phyloP scores from a whole-genome alignment of 306 rosid genomes.

The Cucumis melo region DNA sequence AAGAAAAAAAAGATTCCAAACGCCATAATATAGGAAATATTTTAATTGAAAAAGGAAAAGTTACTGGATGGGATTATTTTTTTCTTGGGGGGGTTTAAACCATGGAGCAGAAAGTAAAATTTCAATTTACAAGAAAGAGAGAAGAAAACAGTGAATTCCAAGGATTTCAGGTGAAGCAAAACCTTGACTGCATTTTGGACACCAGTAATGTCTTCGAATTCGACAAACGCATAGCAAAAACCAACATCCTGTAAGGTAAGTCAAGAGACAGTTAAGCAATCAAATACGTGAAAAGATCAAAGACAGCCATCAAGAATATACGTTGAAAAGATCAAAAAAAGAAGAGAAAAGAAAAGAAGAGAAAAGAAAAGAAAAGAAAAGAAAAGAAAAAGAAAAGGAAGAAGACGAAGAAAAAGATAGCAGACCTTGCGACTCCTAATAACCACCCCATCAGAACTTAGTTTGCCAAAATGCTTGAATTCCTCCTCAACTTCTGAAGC shows the following conservation, averaged over 20 bases:
- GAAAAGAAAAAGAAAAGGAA: background rate
- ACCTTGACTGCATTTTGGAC: slow-evolving; percentile 93
- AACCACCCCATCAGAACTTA: slow-evolving; percentile 73
- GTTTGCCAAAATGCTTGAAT: slow-evolving; percentile 67
- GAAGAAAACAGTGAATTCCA: background rate
- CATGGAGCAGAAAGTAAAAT: background rate
- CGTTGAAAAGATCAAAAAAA: background rate
- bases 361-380: too few relatives aligned
- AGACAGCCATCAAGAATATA: background rate
- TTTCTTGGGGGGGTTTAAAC: too few relatives aligned
- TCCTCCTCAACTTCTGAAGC: slow-evolving; percentile 75
- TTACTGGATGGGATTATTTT: background rate
- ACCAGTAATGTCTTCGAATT: slow-evolving; percentile 73
- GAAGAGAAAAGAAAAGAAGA: too few relatives aligned
- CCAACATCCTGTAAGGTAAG: slow-evolving; percentile 81
- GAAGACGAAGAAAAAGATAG: background rate
- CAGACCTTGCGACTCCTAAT: slow-evolving; percentile 88
- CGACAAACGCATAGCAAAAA: slow-evolving; percentile 92
- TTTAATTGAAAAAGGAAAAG: background rate
- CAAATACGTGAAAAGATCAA: background rate
- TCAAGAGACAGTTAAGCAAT: slow-evolving; percentile 12
- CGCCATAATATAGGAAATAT: background rate
- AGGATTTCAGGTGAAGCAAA: background rate
- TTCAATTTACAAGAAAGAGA: background rate
- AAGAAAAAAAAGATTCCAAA: too few relatives aligned